phyloP scores from a whole-genome alignment of 805 yeast species.

The Candida arabinofermentans region DNA sequence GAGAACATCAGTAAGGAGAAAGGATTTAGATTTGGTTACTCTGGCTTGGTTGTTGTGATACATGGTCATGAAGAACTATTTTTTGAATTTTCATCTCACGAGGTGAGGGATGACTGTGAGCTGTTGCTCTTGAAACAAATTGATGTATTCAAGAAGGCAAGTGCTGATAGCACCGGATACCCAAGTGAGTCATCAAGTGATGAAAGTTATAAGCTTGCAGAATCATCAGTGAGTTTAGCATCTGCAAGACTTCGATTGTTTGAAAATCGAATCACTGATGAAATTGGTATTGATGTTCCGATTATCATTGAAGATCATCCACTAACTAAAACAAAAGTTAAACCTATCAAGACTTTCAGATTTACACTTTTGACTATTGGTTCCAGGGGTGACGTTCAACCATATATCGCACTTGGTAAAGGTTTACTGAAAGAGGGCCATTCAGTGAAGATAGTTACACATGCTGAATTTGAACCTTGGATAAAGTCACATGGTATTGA shows the following conservation, averaged over 20 bases:
- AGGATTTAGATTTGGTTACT: constrained; percentile 66
- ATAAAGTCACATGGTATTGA: constrained; percentile 60
- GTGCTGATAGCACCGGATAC: constrained; percentile 7
- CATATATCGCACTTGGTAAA: constrained; percentile 84
- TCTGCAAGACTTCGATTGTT: constrained; percentile 61
- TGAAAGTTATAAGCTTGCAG: constrained; percentile 31
- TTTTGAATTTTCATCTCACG: constrained; percentile 67
- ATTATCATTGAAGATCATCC: constrained; percentile 67
- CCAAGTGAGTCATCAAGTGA: constrained; percentile 15
- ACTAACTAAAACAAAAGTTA: constrained; percentile 31
- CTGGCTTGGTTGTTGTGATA: constrained; percentile 65
- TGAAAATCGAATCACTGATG: constrained; percentile 60
- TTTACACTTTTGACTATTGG: constrained; percentile 84
- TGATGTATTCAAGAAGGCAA: constrained; percentile 35
- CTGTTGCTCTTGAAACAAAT: constrained; percentile 46
- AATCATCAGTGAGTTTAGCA: constrained; percentile 32
- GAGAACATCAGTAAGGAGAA: constrained; percentile 65
- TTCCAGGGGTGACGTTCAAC: constrained; percentile 95
- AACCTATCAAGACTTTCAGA: constrained; percentile 50
- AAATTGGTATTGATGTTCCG: constrained; percentile 63
- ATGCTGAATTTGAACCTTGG: constrained; percentile 76
- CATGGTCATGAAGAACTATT: constrained; percentile 74
- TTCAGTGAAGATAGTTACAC: constrained; percentile 79
- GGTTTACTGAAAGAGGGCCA: constrained; percentile 83
- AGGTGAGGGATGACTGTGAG: constrained; percentile 72